A percentile compares a stretch with the other conserved stretches of the same genome.
phyloP scores from a whole-genome alignment of 768 basidiomycete species.

The Hygrophorus pudorinus region DNA sequence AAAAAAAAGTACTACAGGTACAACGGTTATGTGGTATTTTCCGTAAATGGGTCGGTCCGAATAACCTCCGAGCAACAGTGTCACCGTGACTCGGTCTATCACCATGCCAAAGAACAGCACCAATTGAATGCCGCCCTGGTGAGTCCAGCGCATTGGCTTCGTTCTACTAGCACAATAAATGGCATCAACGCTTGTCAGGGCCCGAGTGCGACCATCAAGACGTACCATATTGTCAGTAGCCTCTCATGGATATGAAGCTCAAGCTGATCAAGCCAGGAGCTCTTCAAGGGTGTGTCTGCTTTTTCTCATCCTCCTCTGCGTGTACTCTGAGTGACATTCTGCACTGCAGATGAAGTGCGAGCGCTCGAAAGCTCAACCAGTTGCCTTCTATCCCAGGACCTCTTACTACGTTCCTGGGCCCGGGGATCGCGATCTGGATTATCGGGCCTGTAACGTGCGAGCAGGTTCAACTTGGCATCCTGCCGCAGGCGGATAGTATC shows the following conservation, averaged over 20 bases:
- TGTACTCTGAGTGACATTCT: not conserved
- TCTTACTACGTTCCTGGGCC: constrained; percentile 97
- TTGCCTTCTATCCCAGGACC: constrained; percentile 86
- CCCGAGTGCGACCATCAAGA: constrained; percentile 98
- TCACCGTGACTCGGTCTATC: too few relatives aligned
- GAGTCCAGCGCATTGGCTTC: too few relatives aligned
- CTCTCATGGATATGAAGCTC: constrained; percentile 96
- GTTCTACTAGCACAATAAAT: too few relatives aligned
- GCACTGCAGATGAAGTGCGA: constrained; percentile 79
- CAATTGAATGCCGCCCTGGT: too few relatives aligned
- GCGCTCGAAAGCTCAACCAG: constrained; percentile 82
- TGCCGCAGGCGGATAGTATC: constrained; percentile 88
- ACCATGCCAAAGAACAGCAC: too few relatives aligned
- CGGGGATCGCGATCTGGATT: constrained; percentile 96
- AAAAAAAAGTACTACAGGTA: too few relatives aligned
- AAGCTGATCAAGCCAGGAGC: constrained; percentile 96
- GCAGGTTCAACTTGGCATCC: constrained; percentile 84
- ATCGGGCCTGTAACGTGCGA: constrained; percentile 90
- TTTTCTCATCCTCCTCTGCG: not conserved
- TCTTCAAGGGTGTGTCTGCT: constrained; percentile 80
- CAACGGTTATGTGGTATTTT: too few relatives aligned
- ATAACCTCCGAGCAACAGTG: too few relatives aligned
- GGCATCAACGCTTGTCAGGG: too few relatives aligned
- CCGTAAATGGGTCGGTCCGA: too few relatives aligned
- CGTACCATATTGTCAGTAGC: constrained; percentile 98